Base-by-base conservation (phyloP, 129 eudicot species). In the Chrysanthemum makinoi region DNA sequence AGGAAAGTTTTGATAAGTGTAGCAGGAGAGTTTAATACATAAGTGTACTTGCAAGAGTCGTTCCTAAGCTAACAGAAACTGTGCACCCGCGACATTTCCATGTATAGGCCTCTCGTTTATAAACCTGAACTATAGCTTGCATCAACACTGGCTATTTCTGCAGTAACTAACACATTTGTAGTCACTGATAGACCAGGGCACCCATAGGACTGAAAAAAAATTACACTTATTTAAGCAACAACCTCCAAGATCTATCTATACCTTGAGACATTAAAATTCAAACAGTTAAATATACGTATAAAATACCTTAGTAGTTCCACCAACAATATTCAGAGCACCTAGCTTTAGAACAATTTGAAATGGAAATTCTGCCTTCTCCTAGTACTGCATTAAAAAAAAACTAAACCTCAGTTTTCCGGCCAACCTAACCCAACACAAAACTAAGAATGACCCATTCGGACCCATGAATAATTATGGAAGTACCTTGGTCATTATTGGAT, bases 361-460 rank as follows among this genome's bases (percentile, higher is more conserved):
- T 39, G 98, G 98, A 79, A 94, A 94, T 78, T 89, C 98, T 22
- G 98, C 98, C 67, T 87, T 94, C 89, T 94, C 98, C 98, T 97
- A 94, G 73, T 89, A 94, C 98, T 94, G 92, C 52, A 79, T 69
- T 73, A 43, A 68, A 72, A 65, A 30, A 53, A 58, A 39, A 43
- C 72, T 48, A 64, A 61, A 49, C 58, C 59, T 83, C 78, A 77
- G 74, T 64, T 22, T 22, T 75, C 18, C 47, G 16, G 56, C 48
- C 11, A 46, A 65, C n/a, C 54, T n/a, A 19, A 48, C 70, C 16
- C 20, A 54, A n/a, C 51, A 15, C 51, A 19, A 14, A 28, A 1
- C 24, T 65, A 5, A 46, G 19, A 47, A 19, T 66, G 35, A 17
- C 71, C 18, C 39, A 18, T 47, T 48, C 6, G 17, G 24, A 66